These are phyloP conservation scores for Trichoderma breve DNA, from an alignment of 2,329 filamentous ascomycete species.

Conservation along the genomic window DNA sequence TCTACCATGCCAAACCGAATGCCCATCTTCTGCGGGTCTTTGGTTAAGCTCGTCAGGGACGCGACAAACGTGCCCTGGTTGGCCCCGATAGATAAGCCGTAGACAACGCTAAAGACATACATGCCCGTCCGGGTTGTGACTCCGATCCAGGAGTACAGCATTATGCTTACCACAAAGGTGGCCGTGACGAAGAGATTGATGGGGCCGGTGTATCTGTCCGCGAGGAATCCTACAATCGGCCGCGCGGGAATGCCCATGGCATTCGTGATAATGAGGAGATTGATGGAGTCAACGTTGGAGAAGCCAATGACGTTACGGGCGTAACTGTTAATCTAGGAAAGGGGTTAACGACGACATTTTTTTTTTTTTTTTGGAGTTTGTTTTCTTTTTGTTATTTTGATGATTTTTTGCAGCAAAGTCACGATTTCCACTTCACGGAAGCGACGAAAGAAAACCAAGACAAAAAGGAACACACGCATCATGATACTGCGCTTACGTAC, in stretches of 20 bases:
- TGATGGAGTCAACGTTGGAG: constrained; percentile 49
- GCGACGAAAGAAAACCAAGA: neutral
- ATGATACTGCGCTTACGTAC: constrained; percentile 34
- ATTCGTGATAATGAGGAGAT: constrained; percentile 57
- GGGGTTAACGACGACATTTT: neutral
- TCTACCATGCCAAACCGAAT: constrained; percentile 47
- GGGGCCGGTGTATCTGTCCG: constrained; percentile 51
- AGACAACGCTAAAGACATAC: constrained; percentile 45
- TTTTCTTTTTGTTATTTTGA: neutral
- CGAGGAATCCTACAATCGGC: constrained; percentile 50
- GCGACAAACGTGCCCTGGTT: constrained; percentile 43
- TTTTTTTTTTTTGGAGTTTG: neutral
- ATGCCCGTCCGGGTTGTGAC: constrained; percentile 42
- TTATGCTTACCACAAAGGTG: constrained; percentile 42
- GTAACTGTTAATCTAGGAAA: constrained; percentile 43
- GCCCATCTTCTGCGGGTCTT: constrained; percentile 45
- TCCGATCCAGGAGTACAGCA: constrained; percentile 56
- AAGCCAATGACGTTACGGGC: constrained; percentile 44
- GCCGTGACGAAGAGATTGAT: constrained; percentile 55
- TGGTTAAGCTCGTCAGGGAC: constrained; percentile 42
- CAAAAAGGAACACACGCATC: constrained; percentile 29
- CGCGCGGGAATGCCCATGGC: constrained; percentile 56
- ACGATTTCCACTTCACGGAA: constrained; percentile 2
- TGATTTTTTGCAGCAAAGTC: neutral
- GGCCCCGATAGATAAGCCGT: constrained; percentile 44